A percentile compares a stretch with the other conserved stretches of the same genome.
These are phyloP conservation scores for Chionographis japonica DNA, from an alignment of 106 monocot genomes.

Conservation along the genomic window DNA sequence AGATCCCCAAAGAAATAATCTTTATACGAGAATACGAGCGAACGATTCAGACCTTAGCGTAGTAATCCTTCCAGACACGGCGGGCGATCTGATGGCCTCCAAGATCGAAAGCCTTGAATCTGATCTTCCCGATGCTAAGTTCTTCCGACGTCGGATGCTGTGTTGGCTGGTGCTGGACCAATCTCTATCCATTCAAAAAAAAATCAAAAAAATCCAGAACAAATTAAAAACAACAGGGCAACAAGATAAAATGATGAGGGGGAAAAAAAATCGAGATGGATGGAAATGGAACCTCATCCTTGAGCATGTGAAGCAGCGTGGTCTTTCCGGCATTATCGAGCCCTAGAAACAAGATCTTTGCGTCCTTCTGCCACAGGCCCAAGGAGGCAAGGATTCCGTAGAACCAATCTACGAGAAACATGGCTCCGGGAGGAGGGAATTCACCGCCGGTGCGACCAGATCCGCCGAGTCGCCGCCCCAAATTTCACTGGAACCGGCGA, in stretches of 20 bases:
- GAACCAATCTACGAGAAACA: constrained; percentile 65
- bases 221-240: not conserved
- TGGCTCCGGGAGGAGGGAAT: not conserved
- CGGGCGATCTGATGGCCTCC: constrained; percentile 89
- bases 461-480: not conserved
- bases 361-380: constrained; percentile 81
- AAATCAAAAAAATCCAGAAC: not conserved
- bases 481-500: not conserved
- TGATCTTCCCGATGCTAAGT: constrained; percentile 67
- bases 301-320: constrained; percentile 74
- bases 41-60: constrained; percentile 49
- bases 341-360: constrained; percentile 69
- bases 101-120: constrained; percentile 80
- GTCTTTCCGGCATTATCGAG: constrained; percentile 78
- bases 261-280: not conserved
- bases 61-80: constrained; percentile 83
- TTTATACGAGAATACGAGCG: too few relatives aligned
- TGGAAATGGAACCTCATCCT: constrained; percentile 45
- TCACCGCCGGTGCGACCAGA: not conserved
- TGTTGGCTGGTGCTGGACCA: constrained; percentile 75
- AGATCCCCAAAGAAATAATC: too few relatives aligned
- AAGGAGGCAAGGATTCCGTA: constrained; percentile 72
- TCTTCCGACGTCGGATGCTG: constrained; percentile 79
- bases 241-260: not conserved
- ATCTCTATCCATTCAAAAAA: constrained; percentile 27